These are phyloP conservation scores for Periglandula ipomoeae DNA, from an alignment of 2,329 filamentous ascomycete genomes.

Conservation along the genomic window DNA sequence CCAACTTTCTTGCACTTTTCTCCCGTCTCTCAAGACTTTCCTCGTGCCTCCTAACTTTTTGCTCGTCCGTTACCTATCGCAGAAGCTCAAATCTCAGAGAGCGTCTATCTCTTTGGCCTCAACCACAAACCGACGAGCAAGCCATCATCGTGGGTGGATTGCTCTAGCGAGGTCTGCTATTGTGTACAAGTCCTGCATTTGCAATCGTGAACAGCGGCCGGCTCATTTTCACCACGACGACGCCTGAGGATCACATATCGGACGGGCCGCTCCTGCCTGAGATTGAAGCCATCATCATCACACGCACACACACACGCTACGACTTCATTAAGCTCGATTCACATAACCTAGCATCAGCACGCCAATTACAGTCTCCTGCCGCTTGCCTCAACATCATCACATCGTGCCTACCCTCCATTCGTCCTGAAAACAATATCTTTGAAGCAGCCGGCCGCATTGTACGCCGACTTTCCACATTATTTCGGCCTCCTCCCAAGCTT, in stretches of 20 bases:
- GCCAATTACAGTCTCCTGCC: neutral
- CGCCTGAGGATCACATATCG: neutral
- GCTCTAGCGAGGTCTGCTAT: slow-evolving; percentile 1
- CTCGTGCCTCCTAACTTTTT: neutral
- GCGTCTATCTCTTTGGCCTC: neutral
- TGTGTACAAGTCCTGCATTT: neutral
- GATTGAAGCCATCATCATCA: neutral
- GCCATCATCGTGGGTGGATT: neutral
- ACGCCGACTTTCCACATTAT: neutral
- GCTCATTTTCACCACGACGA: neutral
- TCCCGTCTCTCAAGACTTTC: neutral
- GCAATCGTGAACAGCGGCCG: neutral
- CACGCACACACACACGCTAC: neutral
- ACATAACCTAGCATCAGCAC: neutral
- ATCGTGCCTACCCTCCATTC: neutral
- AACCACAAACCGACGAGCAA: neutral
- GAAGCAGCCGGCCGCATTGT: too few species aligned
- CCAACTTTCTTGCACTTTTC: neutral
- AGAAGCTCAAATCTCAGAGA: neutral
- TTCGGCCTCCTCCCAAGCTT: neutral
- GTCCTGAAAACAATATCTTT: neutral
- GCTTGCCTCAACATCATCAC: neutral
- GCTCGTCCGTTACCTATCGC: neutral
- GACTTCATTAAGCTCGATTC: neutral
- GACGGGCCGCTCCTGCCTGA: neutral